Conservation (phyloP, 768 basidiomycete genomes). For the Xerocomellus intermedius region DNA sequence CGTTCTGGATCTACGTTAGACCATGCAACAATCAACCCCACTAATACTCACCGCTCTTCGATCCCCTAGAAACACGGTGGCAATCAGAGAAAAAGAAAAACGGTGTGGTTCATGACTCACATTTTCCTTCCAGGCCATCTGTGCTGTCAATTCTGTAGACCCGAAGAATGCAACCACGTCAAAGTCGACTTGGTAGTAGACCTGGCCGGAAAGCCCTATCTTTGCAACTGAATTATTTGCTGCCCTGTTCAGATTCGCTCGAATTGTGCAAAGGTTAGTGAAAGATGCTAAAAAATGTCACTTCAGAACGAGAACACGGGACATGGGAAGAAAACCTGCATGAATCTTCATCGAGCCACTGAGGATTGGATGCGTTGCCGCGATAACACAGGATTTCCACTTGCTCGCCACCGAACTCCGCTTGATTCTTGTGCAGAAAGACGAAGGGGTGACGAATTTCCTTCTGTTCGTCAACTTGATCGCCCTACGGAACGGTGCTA, state of each 20-base stretch:
- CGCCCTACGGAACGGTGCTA: neutral
- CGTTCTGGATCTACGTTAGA: neutral
- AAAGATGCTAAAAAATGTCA: neutral
- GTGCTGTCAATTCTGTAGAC: neutral
- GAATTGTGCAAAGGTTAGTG: neutral
- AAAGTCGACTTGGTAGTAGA: neutral
- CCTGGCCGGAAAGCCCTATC: neutral
- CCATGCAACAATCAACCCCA: neutral
- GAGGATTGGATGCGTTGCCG: neutral
- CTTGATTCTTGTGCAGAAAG: no score
- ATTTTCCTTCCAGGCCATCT: constrained; percentile 1
- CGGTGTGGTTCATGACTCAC: neutral
- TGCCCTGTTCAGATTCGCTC: neutral
- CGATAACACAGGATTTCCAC: neutral
- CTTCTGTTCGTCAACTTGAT: neutral
- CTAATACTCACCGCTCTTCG: neutral
- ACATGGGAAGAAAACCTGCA: neutral
- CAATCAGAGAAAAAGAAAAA: neutral
- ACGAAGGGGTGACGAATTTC: neutral
- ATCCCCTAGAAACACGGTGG: neutral
- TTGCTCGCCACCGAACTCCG: neutral
- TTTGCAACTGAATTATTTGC: neutral
- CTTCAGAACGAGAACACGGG: neutral
- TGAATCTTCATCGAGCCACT: constrained; percentile 9
- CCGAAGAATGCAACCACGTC: constrained; percentile 3